phyloP scores from a whole-genome alignment of 2,329 filamentous ascomycete genomes.

The Alternaria rosae region DNA sequence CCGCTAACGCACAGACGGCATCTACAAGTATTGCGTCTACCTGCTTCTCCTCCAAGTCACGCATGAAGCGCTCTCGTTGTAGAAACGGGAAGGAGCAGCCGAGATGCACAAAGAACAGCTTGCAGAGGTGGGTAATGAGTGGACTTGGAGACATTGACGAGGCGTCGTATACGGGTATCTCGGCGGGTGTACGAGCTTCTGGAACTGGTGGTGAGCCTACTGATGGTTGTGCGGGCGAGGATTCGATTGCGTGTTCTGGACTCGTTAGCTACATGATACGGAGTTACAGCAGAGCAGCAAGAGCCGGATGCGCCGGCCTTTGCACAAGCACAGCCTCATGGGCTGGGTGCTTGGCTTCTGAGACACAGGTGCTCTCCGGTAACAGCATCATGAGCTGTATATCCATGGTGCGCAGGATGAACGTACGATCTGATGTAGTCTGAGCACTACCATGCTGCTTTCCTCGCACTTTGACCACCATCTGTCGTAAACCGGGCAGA shows the following conservation, averaged over 20 bases:
- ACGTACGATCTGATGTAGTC: slow-evolving; percentile 61
- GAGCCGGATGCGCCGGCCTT: background rate
- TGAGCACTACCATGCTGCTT: slow-evolving; percentile 66
- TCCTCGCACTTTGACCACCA: slow-evolving; percentile 80
- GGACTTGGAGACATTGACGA: slow-evolving; percentile 75
- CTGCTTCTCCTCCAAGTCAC: slow-evolving; percentile 79
- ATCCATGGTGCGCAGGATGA: background rate
- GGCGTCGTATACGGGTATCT: slow-evolving; percentile 76
- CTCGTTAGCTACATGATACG: slow-evolving; percentile 7
- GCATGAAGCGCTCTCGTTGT: slow-evolving; percentile 73
- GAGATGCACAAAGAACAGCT: slow-evolving; percentile 81
- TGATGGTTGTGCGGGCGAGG: slow-evolving; percentile 43
- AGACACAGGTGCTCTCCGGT: background rate
- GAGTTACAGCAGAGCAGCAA: slow-evolving; percentile 7
- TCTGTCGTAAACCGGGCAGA: slow-evolving; percentile 90
- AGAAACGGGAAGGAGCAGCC: slow-evolving; percentile 89
- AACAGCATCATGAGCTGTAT: background rate
- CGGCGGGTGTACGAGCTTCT: slow-evolving; percentile 54
- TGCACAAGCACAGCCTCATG: background rate
- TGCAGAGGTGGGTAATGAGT: slow-evolving; percentile 77
- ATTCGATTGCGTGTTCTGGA: slow-evolving; percentile 38
- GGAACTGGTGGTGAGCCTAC: slow-evolving; percentile 35
- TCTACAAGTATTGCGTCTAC: slow-evolving; percentile 87
- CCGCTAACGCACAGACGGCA: slow-evolving; percentile 81
- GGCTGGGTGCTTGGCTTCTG: background rate